phyloP scores from a whole-genome alignment of 352 stramenopile genomes.

The Pseudoperonospora humuli region DNA sequence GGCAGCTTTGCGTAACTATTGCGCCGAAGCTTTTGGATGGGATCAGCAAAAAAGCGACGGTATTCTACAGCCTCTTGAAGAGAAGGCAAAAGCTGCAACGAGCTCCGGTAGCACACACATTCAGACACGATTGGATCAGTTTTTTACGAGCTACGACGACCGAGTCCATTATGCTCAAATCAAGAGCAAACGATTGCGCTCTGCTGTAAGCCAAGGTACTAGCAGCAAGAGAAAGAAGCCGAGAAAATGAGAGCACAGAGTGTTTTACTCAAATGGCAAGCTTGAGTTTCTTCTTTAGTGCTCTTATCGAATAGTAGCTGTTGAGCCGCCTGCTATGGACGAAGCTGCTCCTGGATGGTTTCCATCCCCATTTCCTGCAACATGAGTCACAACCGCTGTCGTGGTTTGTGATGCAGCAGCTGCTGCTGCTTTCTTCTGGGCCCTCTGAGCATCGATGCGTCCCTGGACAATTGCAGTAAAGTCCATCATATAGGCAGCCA shows the following conservation, averaged over 20 bases:
- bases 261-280: constrained; percentile 9
- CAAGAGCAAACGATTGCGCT: constrained; percentile 80
- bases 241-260: constrained; percentile 8
- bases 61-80: constrained; percentile 85
- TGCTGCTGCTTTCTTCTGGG: constrained; percentile 55
- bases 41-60: constrained; percentile 85
- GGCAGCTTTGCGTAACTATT: constrained; percentile 80
- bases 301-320: no score
- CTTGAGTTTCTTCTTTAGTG: not conserved
- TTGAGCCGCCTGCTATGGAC: constrained; percentile 12
- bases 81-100: constrained; percentile 34
- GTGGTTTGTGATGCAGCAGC: constrained; percentile 15
- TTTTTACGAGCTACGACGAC: constrained; percentile 95
- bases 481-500: constrained; percentile 91
- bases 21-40: constrained; percentile 89
- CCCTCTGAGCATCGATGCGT: constrained; percentile 57
- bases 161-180: constrained; percentile 92
- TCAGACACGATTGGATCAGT: constrained; percentile 92
- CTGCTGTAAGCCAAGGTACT: constrained; percentile 51
- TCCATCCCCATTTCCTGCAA: constrained; percentile 7
- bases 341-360: constrained; percentile 9
- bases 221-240: constrained; percentile 18
- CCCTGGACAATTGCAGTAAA: constrained; percentile 81
- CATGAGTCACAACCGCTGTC: constrained; percentile 6
- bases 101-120: constrained; percentile 22